Evolutionary conservation across 352 stramenopile species (phyloP).

Genomic region (Globisporangium rhizosaccharum): DNA sequence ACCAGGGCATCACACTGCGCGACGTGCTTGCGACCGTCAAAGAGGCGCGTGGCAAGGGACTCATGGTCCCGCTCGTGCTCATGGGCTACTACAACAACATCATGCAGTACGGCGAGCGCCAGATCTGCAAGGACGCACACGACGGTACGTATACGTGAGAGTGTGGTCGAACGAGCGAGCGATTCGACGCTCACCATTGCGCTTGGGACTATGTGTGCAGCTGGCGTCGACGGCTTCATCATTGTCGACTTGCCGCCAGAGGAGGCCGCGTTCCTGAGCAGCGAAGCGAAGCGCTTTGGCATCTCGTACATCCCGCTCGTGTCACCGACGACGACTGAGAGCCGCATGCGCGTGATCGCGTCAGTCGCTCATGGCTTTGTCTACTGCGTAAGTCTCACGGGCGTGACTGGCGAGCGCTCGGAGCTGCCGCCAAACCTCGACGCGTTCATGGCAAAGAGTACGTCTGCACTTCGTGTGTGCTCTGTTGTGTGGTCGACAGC

Average conservation of each 20-base stretch:
- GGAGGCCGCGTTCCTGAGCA: constrained; percentile 89
- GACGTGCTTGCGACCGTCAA: constrained; percentile 93
- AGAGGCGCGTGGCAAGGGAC: constrained; percentile 84
- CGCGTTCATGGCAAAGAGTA: constrained; percentile 90
- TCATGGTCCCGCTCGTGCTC: constrained; percentile 95
- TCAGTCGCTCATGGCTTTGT: constrained; percentile 77
- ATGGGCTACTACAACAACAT: constrained; percentile 99
- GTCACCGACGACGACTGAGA: constrained; percentile 95
- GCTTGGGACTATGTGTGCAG: constrained; percentile 16
- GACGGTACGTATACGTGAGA: constrained; percentile 33
- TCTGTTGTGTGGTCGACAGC: not conserved
- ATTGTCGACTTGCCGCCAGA: constrained; percentile 97
- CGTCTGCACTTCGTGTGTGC: constrained; percentile 12
- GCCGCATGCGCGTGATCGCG: constrained; percentile 85
- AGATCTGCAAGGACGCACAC: constrained; percentile 77
- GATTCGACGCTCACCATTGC: too few relatives aligned
- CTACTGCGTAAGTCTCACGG: constrained; percentile 85
- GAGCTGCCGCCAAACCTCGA: constrained; percentile 91
- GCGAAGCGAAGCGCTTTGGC: constrained; percentile 84
- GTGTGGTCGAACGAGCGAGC: too few relatives aligned
- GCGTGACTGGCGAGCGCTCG: constrained; percentile 91
- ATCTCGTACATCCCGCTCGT: constrained; percentile 97
- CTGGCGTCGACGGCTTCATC: constrained; percentile 96
- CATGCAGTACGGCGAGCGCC: constrained; percentile 93
- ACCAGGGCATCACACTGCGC: constrained; percentile 91